Evolutionary conservation across 2,329 filamentous ascomycete genomes (phyloP).

Genomic region (Sporothrix globosa): DNA sequence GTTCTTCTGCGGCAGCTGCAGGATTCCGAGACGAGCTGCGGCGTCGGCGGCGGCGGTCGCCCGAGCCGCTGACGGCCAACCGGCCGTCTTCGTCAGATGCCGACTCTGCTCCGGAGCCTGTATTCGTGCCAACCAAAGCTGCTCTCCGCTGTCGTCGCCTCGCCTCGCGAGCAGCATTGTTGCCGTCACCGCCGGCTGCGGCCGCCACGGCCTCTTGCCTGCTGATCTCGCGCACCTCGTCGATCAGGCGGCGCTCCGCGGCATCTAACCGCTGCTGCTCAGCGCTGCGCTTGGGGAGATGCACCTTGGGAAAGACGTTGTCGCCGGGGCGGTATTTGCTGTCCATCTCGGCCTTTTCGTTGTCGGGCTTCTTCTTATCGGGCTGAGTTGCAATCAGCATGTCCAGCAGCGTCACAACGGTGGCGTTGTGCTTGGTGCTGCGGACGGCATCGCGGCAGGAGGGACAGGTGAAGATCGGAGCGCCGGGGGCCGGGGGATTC

Average conservation of each 20-base stretch:
- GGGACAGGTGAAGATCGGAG: slow-evolving; percentile 78
- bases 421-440: slow-evolving; percentile 86
- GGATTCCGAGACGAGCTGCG: slow-evolving; percentile 51
- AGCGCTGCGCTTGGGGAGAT: slow-evolving; percentile 53
- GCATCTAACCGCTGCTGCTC: slow-evolving; percentile 61
- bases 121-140: slow-evolving; percentile 30
- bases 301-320: slow-evolving; percentile 70
- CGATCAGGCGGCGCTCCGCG: slow-evolving; percentile 70
- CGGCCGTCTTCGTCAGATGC: slow-evolving; percentile 36
- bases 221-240: slow-evolving; percentile 73
- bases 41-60: slow-evolving; percentile 40
- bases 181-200: slow-evolving; percentile 9
- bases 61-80: background rate
- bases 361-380: slow-evolving; percentile 66
- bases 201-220: slow-evolving; percentile 66
- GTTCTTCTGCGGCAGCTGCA: slow-evolving; percentile 43
- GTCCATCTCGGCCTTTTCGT: slow-evolving; percentile 77
- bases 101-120: slow-evolving; percentile 36
- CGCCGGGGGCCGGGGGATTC: slow-evolving; percentile 52
- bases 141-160: slow-evolving; percentile 36
- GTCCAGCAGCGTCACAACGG: slow-evolving; percentile 84
- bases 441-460: slow-evolving; percentile 86
- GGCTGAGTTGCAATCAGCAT: slow-evolving; percentile 85
- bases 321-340: slow-evolving; percentile 81
- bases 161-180: slow-evolving; percentile 23